Evolutionary conservation across 192 early-diverging fungal genomes (phyloP), one percentile per base, ranked within the genome.

Genomic region (Rhizoclosmatium sp.): DNA sequence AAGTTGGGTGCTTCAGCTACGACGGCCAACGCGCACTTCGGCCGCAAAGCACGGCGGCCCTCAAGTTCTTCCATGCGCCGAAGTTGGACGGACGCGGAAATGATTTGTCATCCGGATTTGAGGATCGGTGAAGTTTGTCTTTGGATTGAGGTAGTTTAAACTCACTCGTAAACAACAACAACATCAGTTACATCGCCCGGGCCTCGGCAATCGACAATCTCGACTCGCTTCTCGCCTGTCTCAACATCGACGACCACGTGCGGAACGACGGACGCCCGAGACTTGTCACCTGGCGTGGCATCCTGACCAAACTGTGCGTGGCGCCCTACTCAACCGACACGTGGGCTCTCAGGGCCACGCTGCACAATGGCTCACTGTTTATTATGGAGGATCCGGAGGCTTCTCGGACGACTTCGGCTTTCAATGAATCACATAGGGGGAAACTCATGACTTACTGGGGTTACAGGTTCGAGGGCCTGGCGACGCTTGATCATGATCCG

Each of bases 401-500:
- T 19, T 71, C 81, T 40, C 67, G 78, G 39, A 73, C 65, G 59
- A 71, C 71, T 9, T 42, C 88, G 87, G 31, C 67, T n/a, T 71
- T 47, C 10, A 87, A 86, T 44, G 54, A 69, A 14, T 80, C 83
- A 5, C 89, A 89, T 9, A 54, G 86, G 51, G 89, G 94, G 71
- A 88, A 90, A 60, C 78, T 92, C 42, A 89, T 95, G 90, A 91
- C 82, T 48, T 98, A 95, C 75, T 93, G 92, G 87, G 96, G 97
- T 0, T 98, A 99, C 85, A 89, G 88, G 71, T 98, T 97, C 79
- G 97, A 99, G 81, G 88, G 87, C 2, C 85, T 96, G 9, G 89
- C 87, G 49, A 94, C 92, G 0, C 68, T 94, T 9, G 82, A 85
- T 41, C 87, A 83, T 16, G 88, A 91, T 21, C 88, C 94, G 0